Evolutionary conservation across 768 basidiomycete genomes (phyloP).

Genomic region (Mycena sanguinolenta): DNA sequence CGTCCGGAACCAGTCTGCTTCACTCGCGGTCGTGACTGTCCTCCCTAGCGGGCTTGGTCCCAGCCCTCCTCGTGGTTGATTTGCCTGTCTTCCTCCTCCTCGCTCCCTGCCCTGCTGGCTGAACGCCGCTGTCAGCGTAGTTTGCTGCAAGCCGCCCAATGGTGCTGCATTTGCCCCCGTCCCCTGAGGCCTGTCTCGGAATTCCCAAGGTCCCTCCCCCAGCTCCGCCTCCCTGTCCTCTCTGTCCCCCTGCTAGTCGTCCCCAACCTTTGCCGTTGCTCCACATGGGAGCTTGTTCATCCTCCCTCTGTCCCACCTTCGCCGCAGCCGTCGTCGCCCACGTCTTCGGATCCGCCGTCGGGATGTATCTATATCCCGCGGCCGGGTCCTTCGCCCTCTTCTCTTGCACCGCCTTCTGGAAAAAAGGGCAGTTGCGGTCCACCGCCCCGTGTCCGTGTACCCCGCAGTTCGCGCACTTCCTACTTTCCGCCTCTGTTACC

Average conservation of each 20-base stretch:
- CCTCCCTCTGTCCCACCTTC: background rate
- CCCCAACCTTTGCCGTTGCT: too few relatives aligned
- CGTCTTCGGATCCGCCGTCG: slow-evolving; percentile 6
- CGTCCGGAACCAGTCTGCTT: background rate
- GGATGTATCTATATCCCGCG: too few relatives aligned
- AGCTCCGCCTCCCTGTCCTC: too few relatives aligned
- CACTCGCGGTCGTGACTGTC: slow-evolving; percentile 4
- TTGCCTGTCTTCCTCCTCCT: background rate
- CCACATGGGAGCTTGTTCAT: too few relatives aligned
- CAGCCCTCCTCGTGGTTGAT: background rate
- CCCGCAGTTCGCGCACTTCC: slow-evolving; percentile 17
- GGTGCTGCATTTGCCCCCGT: background rate
- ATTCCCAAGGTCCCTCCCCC: background rate
- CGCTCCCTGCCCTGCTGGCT: background rate
- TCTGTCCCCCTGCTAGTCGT: background rate
- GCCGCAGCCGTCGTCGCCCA: background rate
- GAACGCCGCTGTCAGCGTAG: background rate
- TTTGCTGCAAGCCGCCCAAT: background rate
- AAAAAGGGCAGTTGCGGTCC: background rate
- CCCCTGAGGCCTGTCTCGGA: background rate
- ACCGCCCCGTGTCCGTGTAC: slow-evolving; percentile 9
- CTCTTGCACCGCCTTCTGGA: background rate
- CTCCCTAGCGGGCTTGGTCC: background rate
- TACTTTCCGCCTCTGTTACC: background rate
- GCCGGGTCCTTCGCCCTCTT: background rate